Base-by-base conservation (phyloP, 495 filamentous ascomycete genomes). In the Viridothelium virens region DNA sequence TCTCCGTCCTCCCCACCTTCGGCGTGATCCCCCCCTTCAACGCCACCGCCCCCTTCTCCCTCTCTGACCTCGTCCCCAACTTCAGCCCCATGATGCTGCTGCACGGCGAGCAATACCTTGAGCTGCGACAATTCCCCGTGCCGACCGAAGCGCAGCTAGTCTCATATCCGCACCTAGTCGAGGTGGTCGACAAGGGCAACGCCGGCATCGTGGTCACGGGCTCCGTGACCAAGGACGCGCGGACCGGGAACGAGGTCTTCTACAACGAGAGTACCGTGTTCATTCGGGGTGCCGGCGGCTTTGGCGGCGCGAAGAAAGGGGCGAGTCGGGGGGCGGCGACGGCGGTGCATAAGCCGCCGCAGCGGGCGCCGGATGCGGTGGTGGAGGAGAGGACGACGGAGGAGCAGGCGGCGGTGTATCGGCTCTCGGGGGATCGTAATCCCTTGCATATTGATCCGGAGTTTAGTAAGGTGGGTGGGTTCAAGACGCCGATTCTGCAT, bases 1-100 rank as follows among this genome's bases (percentile, higher is more conserved):
- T 98, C 85, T 91, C 96, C 77, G 87, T 88, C 62, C 83, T 98
- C 48, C 94, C 94, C 48, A 96, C 92, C 38, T 98, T 89, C 77
- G 94, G 91, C 77, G 95, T 97, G 63, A 85, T 98, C 74, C 95
- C 94, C 18, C 88, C 86, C 75, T 97, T 98, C 80, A 88, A 89
- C 81, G 87, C 92, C 70, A 81, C 86, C 67, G 80, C 84, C 62
- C 91, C 95, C 63, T 98, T 87, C 82, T 85, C 80, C 79, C 80
- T 93, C 69, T 83, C 87, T 68, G 90, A 96, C 34, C 80, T 98
- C 68, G 87, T 97, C 50, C 91, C 91, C 73, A 91, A 97, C 80
- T 98, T 96, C 84, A 89, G 84, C 4, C 93, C 92, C 69, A 98
- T 97, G 95, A 96, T 97, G 92, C 86, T 98, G 62, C 87, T 98